Conservation (phyloP, 2,329 filamentous ascomycete species). For the Elsinoe batatas region DNA sequence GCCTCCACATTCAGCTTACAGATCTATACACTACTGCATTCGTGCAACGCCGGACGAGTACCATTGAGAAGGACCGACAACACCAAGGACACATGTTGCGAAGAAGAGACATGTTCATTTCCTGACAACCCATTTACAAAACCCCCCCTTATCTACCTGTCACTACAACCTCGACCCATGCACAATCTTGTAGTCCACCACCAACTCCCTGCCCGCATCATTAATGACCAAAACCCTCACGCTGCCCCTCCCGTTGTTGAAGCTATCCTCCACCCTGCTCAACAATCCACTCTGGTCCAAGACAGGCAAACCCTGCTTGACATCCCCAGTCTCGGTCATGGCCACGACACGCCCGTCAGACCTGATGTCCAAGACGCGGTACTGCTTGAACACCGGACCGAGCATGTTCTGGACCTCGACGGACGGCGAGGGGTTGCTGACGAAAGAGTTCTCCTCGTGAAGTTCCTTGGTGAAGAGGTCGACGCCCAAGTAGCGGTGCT, state of each 20-base stretch:
- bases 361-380: slow-evolving; percentile 95
- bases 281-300: slow-evolving; percentile 91
- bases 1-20: too few relatives aligned
- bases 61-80: too few relatives aligned
- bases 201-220: slow-evolving; percentile 86
- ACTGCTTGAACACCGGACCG: slow-evolving; percentile 99
- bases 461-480: slow-evolving; percentile 99
- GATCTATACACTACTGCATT: too few relatives aligned
- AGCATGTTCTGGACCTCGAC: slow-evolving; percentile 99
- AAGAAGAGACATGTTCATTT: neutral
- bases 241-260: slow-evolving; percentile 83
- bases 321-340: slow-evolving; percentile 98
- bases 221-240: slow-evolving; percentile 93
- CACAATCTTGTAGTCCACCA: slow-evolving; percentile 97
- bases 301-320: slow-evolving; percentile 91
- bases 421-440: slow-evolving; percentile 92
- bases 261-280: slow-evolving; percentile 68
- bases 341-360: slow-evolving; percentile 73
- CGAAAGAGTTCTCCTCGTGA: slow-evolving; percentile 95
- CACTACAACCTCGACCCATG: slow-evolving; percentile 60
- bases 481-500: slow-evolving; percentile 99
- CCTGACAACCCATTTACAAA: neutral
- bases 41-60: too few relatives aligned
- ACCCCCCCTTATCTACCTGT: neutral
- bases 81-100: too few relatives aligned